Conservation (phyloP, 768 basidiomycete species). For the Kwoniella sp. region DNA sequence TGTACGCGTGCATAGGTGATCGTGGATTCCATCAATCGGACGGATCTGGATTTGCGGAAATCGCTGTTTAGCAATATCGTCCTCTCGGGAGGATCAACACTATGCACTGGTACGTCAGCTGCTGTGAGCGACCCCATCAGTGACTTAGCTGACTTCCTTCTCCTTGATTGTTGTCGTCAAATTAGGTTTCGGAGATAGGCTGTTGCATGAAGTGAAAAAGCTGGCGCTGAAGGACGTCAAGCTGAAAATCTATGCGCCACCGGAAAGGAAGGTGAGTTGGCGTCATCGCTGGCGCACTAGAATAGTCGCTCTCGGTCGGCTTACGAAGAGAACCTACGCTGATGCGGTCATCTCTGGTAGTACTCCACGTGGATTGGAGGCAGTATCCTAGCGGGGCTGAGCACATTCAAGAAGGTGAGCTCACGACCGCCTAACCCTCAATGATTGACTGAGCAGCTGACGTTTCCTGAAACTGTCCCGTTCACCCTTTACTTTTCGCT, state of each 20-base stretch:
- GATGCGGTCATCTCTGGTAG: no score
- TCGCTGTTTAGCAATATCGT: constrained; percentile 95
- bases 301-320: constrained; percentile 12
- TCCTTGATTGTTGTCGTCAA: background rate
- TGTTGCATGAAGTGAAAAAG: constrained; percentile 95
- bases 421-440: constrained; percentile 8
- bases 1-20: constrained; percentile 63
- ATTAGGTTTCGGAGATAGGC: constrained; percentile 88
- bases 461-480: background rate
- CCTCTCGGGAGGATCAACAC: constrained; percentile 91
- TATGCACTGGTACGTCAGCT: constrained; percentile 80
- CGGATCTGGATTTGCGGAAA: constrained; percentile 94
- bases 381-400: constrained; percentile 91
- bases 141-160: background rate
- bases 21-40: constrained; percentile 95
- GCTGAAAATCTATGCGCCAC: constrained; percentile 98
- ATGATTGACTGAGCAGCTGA: constrained; percentile 20
- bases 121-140: no score
- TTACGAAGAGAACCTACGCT: background rate
- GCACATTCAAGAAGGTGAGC: constrained; percentile 92
- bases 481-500: no score
- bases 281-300: background rate
- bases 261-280: constrained; percentile 76
- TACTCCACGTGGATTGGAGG: constrained; percentile 68
- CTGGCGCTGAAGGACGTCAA: constrained; percentile 86